These are phyloP conservation scores for Cinnamomum chago DNA, from an alignment of 164 flowering plant species.

Conservation along the genomic window DNA sequence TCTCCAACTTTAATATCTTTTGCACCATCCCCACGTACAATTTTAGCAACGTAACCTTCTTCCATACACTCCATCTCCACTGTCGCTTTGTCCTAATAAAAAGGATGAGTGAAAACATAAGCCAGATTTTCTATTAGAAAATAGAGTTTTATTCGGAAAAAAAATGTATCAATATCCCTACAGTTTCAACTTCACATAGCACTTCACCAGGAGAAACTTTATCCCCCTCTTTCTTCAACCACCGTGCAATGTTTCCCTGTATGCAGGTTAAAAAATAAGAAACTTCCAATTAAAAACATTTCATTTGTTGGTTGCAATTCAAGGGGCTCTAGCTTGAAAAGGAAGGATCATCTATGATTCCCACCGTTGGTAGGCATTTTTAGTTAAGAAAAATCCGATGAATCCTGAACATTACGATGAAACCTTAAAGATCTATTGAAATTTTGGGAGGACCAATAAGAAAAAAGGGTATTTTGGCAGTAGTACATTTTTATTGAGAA, in stretches of 20 bases:
- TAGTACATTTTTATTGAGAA: background rate
- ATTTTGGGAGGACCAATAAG: background rate
- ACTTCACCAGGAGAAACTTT: constrained; percentile 91
- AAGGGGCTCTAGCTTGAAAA: constrained; percentile 1
- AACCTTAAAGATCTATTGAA: background rate
- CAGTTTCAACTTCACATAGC: constrained; percentile 98
- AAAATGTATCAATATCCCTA: constrained; percentile 25
- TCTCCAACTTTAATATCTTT: constrained; percentile 96
- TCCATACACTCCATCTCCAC: constrained; percentile 99
- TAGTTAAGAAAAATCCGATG: background rate
- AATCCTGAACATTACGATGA: background rate
- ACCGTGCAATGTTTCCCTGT: constrained; percentile 92
- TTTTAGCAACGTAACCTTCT: constrained; percentile 96
- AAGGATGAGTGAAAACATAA: background rate
- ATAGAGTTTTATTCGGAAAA: background rate
- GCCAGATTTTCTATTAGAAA: background rate
- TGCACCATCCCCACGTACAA: constrained; percentile 80
- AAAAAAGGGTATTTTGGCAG: background rate
- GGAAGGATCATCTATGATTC: background rate
- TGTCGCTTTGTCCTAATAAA: constrained; percentile 84
- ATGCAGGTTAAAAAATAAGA: background rate
- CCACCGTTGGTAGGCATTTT: background rate
- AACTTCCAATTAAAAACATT: background rate
- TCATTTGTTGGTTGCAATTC: background rate
- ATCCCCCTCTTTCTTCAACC: constrained; percentile 99